Evolutionary conservation across 2,329 filamentous ascomycete species (phyloP), one percentile per base, ranked within the genome.

Genomic region (Phialophora expanda): DNA sequence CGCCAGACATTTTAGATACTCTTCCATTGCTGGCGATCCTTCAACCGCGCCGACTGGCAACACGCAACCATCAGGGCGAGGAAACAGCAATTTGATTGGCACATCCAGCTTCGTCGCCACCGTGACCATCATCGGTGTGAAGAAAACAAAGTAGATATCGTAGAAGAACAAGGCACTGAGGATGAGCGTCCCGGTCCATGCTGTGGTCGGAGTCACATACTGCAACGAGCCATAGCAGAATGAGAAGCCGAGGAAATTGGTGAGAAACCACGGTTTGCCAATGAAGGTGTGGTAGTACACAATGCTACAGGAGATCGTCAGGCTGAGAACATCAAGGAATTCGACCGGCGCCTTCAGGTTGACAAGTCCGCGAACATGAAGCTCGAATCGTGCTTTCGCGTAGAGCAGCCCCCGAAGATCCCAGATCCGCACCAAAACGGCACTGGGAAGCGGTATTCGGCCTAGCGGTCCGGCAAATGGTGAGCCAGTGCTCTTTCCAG

Each of bases 61-160:
- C 2, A 68, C 61, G 62, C 69, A 70, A 2, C 67, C 65, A 41
- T 68, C 66, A 6, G 89, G 88, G n/a, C 85, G 84, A 1, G 90
- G 89, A 69, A 97, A 96, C 4, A 95, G 85, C 7, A 99, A 86
- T 76, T 97, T 98, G 76, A 97, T 95, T 0, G 94, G 95, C 0
- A 94, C 91, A 71, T 99, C 94, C 28, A 99, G 82, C 48, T 89
- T 90, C 7, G 90, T 96, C 12, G 94, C 95, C 8, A 99, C 83
- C 2, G 82, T 83, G 8, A 85, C 82, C 78, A 85, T 85, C 65
- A 84, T 74, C 0, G 83, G 83, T 0, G 83, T 83, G 69, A 81
- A 85, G 70, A 84, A 85, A 24, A 84, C 83, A 68, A 85, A 84
- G 77, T 95, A 88, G 56, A 99, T 94, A 75, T 99, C 94, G 75